These are phyloP conservation scores for Erysimum cheiranthoides DNA, from an alignment of 345 rosid genomes.

Conservation along the genomic window DNA sequence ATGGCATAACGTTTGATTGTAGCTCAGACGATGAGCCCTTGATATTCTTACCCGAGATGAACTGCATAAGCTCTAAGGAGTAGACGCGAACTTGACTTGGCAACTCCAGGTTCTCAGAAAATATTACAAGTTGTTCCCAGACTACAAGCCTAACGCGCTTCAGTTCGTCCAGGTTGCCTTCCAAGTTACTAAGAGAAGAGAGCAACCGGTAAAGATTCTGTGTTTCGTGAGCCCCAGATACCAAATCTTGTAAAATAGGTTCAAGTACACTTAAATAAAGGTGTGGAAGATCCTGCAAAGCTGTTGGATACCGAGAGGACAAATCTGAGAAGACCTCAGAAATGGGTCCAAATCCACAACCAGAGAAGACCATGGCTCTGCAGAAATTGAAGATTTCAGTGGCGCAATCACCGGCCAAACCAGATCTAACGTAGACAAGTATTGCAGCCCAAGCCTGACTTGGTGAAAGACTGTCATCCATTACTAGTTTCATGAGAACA, in stretches of 20 bases:
- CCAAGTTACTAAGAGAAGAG: conserved; percentile 80
- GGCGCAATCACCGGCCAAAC: conserved; percentile 58
- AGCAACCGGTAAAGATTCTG: conserved; percentile 63
- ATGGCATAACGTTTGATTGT: conserved; percentile 61
- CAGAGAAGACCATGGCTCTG: conserved; percentile 83
- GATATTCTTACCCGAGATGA: conserved; percentile 60
- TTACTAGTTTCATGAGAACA: conserved; percentile 70
- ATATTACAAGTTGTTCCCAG: conserved; percentile 74
- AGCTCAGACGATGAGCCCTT: conserved; percentile 67
- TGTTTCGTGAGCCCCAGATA: conserved; percentile 53
- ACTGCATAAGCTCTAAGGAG: conserved; percentile 88
- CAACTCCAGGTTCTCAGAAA: conserved; percentile 77
- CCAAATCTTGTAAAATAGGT: conserved; percentile 64
- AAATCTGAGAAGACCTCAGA: conserved; percentile 71
- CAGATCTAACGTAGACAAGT: conserved; percentile 55
- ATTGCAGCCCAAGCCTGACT: conserved; percentile 86
- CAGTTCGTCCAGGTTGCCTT: conserved; percentile 70
- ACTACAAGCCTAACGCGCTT: conserved; percentile 69
- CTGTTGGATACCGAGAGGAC: conserved; percentile 45
- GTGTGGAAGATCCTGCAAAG: conserved; percentile 58
- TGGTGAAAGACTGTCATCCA: conserved; percentile 91
- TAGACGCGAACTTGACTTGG: conserved; percentile 77
- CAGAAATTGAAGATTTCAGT: conserved; percentile 62
- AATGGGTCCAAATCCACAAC: conserved; percentile 77
- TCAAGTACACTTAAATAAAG: conserved; percentile 69